A percentile compares a stretch with the other conserved stretches of the same genome.
phyloP scores from a whole-genome alignment of 208 protist genomes.

The Acanthamoeba comandoni region DNA sequence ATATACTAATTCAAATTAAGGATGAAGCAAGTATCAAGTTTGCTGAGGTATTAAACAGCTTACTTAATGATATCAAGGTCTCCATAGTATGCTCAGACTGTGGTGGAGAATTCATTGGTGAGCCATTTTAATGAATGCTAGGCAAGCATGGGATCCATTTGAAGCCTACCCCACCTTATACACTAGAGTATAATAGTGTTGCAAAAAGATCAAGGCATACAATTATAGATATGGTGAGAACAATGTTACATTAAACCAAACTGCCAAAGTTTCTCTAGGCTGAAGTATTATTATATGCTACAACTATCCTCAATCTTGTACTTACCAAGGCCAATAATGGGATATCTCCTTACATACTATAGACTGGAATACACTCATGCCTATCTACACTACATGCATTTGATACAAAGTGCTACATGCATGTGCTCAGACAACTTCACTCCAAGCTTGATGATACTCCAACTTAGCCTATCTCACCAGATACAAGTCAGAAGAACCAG shows the following conservation, averaged over 20 bases:
- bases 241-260: neutral
- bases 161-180: neutral
- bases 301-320: neutral
- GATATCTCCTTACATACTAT: neutral
- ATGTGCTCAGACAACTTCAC: neutral
- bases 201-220: neutral
- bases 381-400: neutral
- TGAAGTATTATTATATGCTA: neutral
- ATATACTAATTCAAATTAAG: slow-evolving; percentile 1
- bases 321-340: neutral
- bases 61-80: neutral
- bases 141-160: neutral
- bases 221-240: neutral
- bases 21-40: neutral
- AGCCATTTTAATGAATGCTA: neutral
- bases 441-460: neutral
- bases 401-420: neutral
- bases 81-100: neutral
- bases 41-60: neutral
- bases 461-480: neutral
- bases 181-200: neutral
- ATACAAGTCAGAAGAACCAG: too few relatives aligned
- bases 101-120: neutral
- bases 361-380: neutral
- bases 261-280: neutral